Conservation (phyloP, 345 rosid genomes). For the Brassica rapa region DNA sequence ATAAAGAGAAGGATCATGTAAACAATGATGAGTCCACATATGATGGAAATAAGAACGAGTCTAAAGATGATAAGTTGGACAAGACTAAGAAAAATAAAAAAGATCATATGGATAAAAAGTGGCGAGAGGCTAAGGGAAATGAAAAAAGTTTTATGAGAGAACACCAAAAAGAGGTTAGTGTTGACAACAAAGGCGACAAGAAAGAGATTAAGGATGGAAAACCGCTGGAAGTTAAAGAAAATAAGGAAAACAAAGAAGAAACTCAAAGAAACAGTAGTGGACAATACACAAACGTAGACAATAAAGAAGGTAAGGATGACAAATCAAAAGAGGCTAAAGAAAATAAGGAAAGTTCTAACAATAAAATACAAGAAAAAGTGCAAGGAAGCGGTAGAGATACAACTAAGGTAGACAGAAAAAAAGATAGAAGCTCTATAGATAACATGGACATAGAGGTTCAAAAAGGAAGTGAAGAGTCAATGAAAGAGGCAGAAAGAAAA, state of each 20-base stretch:
- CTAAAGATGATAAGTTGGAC: not conserved
- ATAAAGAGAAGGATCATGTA: not conserved
- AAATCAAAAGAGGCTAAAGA: not conserved
- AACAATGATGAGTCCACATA: not conserved
- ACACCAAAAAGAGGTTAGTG: not conserved
- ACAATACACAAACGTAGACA: not conserved
- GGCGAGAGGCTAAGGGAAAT: not conserved
- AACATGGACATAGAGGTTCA: not conserved
- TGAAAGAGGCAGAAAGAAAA: no score
- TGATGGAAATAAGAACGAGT: not conserved
- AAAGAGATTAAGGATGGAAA: not conserved
- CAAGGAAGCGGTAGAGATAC: not conserved
- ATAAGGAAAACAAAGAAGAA: not conserved
- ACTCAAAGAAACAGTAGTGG: not conserved
- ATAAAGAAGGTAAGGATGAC: not conserved
- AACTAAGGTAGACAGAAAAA: not conserved
- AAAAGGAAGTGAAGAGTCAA: no score
- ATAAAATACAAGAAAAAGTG: not conserved
- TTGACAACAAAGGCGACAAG: not conserved
- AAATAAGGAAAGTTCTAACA: not conserved
- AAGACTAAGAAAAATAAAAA: not conserved
- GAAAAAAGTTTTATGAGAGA: not conserved
- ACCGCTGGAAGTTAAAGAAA: not conserved
- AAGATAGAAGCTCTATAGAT: not conserved
- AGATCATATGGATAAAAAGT: not conserved